Percentiles rank a stretch among this genome's conserved stretches.
phyloP scores from a whole-genome alignment of 441 rosid species.

The Kokia cookei region DNA sequence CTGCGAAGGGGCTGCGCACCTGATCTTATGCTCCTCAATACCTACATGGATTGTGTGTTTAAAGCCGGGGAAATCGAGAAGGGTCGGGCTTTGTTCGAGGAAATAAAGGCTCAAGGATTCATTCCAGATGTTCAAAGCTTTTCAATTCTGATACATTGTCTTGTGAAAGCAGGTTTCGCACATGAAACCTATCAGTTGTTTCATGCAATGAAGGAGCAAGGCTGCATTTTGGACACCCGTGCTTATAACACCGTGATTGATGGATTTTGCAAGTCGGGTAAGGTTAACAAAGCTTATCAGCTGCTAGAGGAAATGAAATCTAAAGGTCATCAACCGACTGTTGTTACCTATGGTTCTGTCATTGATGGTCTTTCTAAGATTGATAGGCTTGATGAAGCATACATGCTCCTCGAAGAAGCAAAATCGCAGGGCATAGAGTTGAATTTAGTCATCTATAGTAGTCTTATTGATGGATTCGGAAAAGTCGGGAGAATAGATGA shows the following conservation, averaged over 20 bases:
- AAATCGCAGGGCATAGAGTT: slow-evolving; percentile 62
- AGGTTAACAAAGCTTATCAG: slow-evolving; percentile 86
- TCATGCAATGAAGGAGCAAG: slow-evolving; percentile 88
- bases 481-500: slow-evolving; percentile 94
- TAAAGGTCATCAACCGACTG: slow-evolving; percentile 68
- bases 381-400: slow-evolving; percentile 95
- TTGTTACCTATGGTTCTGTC: slow-evolving; percentile 87
- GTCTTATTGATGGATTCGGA: slow-evolving; percentile 93
- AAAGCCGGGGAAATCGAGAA: slow-evolving; percentile 86
- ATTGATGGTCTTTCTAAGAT: slow-evolving; percentile 85
- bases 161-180: slow-evolving; percentile 81
- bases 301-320: slow-evolving; percentile 90
- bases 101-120: slow-evolving; percentile 58
- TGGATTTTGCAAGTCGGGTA: slow-evolving; percentile 91
- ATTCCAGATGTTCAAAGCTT: slow-evolving; percentile 77
- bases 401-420: slow-evolving; percentile 94
- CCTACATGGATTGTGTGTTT: slow-evolving; percentile 90
- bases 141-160: slow-evolving; percentile 75
- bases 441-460: slow-evolving; percentile 74
- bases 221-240: slow-evolving; percentile 73
- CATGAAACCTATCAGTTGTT: slow-evolving; percentile 72
- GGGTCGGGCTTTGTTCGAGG: slow-evolving; percentile 79
- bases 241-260: slow-evolving; percentile 82
- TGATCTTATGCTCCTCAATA: slow-evolving; percentile 74
- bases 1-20: slow-evolving; percentile 53